Evolutionary conservation across 176 grass and related monocot species (phyloP).

Genomic region (Saccharum officinarum): DNA sequence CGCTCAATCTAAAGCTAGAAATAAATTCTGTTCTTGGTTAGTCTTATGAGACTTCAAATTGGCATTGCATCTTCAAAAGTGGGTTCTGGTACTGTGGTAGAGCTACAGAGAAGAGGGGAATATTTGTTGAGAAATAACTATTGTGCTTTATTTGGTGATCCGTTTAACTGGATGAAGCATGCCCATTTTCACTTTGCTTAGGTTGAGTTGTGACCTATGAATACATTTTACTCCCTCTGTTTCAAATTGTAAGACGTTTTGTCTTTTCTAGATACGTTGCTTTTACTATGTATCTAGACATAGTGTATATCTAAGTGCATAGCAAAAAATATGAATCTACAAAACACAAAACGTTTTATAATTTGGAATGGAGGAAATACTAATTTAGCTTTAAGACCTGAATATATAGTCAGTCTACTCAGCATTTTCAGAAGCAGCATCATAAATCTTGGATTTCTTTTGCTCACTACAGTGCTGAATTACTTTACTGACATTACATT

Average conservation of each 20-base stretch:
- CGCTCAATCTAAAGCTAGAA: background rate
- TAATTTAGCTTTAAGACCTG: background rate
- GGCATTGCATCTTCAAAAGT: background rate
- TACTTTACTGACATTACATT: constrained; percentile 4
- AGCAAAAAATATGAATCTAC: no score
- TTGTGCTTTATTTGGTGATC: background rate
- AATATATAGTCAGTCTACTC: constrained; percentile 8
- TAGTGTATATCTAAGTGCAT: no score
- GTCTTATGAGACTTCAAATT: background rate
- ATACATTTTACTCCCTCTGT: background rate
- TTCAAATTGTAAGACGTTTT: no score
- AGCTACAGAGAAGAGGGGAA: background rate
- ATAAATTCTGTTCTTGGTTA: background rate
- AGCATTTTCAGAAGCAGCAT: background rate
- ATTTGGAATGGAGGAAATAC: no score
- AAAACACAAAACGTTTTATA: no score
- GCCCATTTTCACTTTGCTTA: constrained; percentile 10
- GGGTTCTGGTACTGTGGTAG: background rate
- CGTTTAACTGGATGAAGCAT: background rate
- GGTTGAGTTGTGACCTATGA: background rate
- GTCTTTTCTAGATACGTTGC: no score
- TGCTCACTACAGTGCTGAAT: background rate
- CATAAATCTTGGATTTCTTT: background rate
- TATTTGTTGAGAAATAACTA: background rate
- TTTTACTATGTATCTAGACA: no score